Base-by-base conservation (phyloP, 139 green algal species). In the Prasinococcaceae sp. region DNA sequence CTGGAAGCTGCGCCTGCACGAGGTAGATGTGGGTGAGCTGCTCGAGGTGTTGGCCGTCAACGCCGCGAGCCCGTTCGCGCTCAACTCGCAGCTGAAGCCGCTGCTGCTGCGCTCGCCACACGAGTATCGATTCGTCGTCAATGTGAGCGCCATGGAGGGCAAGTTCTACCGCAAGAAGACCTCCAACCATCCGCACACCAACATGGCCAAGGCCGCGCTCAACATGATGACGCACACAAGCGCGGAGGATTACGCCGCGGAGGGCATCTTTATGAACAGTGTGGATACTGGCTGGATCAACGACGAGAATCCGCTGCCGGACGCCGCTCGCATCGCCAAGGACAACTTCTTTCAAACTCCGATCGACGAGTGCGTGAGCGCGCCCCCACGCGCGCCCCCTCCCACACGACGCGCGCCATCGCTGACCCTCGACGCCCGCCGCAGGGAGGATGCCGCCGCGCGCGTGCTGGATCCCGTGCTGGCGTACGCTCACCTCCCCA, bases 231-330 rank as follows among this genome's bases (percentile, higher is more conserved):
- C 54, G 14, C 36, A 26, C 26, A 62, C 54, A 20, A 24, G 26
- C 23, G 42, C 42, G 29, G 32, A 46, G 20, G 54, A 53, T 32
- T 62, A 47, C 30, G 23, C 20, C 4, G n/a, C n/a, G 8, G 20
- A 54, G 6, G 25, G 29, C 3, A 62, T 62, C 19, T 62, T 53
- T 41, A 62, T 54, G 42, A 62, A 29, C 42, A 24, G 17, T 3
- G 54, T 62, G 27, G 54, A 62, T 30, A 62, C 54, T 8, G 54
- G 54, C 9, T 62, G 54, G 54, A 62, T 62, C 22, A 62, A 62
- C 32, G 42, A 54, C 44, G 54, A 62, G 43, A 53, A 62, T 12
- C 54, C 54, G 14, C 30, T 62, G 10, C 26, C 23, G 2, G 44
- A 10, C 10, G 54, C 54, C 26, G 23, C 54, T n/a, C 39, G 44